phyloP scores from a whole-genome alignment of 2,329 filamentous ascomycete species.

The Fusarium acutatum region DNA sequence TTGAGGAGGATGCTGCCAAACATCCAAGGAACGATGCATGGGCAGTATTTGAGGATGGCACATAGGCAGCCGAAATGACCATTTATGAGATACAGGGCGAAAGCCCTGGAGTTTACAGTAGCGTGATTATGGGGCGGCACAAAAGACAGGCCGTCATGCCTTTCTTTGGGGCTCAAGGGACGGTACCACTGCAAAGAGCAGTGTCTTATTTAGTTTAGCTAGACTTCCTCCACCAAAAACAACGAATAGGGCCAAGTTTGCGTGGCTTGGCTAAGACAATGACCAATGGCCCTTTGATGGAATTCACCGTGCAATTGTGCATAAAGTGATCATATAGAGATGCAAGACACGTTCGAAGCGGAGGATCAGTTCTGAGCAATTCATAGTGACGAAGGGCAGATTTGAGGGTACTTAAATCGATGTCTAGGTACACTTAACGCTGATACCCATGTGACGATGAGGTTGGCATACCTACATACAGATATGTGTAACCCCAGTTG shows the following conservation, averaged over 20 bases:
- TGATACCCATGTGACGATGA: not conserved
- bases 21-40: conserved; percentile 33
- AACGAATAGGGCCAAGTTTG: conserved; percentile 41
- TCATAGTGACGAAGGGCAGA: not conserved
- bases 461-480: not conserved
- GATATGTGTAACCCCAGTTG: not conserved
- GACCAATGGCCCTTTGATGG: conserved; percentile 11
- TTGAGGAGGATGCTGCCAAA: conserved; percentile 43
- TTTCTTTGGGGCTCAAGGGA: conserved; percentile 45
- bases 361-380: not conserved
- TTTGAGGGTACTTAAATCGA: not conserved
- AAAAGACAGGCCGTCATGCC: conserved; percentile 43
- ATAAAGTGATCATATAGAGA: not conserved
- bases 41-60: conserved; percentile 42
- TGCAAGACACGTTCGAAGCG: not conserved
- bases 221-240: conserved; percentile 48
- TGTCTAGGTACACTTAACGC: not conserved
- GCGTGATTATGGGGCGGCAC: conserved; percentile 48
- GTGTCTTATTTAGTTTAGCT: conserved; percentile 47
- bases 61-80: conserved; percentile 48
- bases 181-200: conserved; percentile 45
- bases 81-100: conserved; percentile 50
- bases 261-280: conserved; percentile 42
- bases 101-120: conserved; percentile 47
- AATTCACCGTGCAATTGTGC: not conserved